phyloP scores from a whole-genome alignment of 2,329 filamentous ascomycete species.

The Sporothrix humicola region DNA sequence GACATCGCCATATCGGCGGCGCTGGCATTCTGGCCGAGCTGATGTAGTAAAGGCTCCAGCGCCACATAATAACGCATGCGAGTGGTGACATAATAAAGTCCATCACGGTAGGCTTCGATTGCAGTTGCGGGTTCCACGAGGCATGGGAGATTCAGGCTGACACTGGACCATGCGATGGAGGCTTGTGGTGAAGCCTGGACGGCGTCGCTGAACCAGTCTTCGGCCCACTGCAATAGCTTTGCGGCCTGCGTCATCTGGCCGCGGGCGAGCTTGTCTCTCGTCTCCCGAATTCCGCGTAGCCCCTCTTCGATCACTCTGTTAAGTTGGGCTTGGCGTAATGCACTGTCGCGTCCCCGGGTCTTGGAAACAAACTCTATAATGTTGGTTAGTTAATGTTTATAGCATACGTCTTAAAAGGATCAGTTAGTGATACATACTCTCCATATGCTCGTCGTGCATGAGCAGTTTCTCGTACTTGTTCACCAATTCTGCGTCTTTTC shows the following conservation, averaged over 20 bases:
- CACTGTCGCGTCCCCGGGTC: not conserved
- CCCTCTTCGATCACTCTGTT: not conserved
- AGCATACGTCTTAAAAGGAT: not conserved
- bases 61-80: constrained; percentile 45
- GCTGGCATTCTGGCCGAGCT: constrained; percentile 31
- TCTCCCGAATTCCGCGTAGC: not conserved
- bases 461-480: not conserved
- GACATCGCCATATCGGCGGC: not conserved
- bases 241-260: constrained; percentile 38
- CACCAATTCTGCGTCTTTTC: not conserved
- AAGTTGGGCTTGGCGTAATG: not conserved
- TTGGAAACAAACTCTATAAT: too few relatives aligned
- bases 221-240: constrained; percentile 37
- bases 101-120: constrained; percentile 43
- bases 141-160: constrained; percentile 47
- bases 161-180: constrained; percentile 46
- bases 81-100: constrained; percentile 46
- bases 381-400: not conserved
- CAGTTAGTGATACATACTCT: not conserved
- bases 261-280: not conserved
- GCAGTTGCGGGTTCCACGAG: constrained; percentile 44
- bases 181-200: constrained; percentile 44
- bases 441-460: not conserved
- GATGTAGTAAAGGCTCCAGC: constrained; percentile 41
- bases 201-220: constrained; percentile 41